Base-by-base conservation (phyloP, 768 basidiomycete species). In the Suillus brevipes region DNA sequence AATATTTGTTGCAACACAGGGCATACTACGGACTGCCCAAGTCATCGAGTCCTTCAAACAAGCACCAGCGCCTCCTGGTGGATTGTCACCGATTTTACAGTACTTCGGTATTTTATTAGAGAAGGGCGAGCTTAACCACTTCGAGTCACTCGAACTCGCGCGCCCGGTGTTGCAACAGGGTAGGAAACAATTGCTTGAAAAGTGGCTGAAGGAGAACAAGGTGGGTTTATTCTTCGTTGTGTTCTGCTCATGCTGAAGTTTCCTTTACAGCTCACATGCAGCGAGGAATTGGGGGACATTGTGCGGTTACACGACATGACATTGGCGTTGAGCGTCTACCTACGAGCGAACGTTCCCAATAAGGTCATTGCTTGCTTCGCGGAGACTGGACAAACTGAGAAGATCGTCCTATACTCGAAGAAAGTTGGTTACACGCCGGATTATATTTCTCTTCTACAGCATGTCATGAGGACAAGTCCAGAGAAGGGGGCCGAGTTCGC, bases 121-220 rank as follows among this genome's bases (percentile, higher is more conserved):
- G 83, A 97, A 96, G 78, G 97, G 97, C 31, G 95, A 97, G 79
- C 86, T 99, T 65, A 99, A 99, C 78, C 95, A 97, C 75, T 86
- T 91, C 10, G 97, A 99, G 77, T 96, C 94, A 16, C 78, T 99
- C 38, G 97, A 99, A 76, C 86, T 99, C 55, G 97, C 97, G 1
- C 88, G 95, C 56, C 97, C 97, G 20, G 97, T 99, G 9, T 81
- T 99, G 53, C 90, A 93, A 69, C 97, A 99, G 79, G 95, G 95
- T 42, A 88, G 95, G 76, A 99, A 99, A 79, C 94, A 98, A 72
- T 81, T 99, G 53, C 82, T 99, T 18, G 97, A 99, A 82, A 99
- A 99, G 73, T 99, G 97, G 97, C 80, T 99, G 66, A 99, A 99
- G 79, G 97, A 99, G 84, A 98, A 97, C 81, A 99, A 99, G 88